Evolutionary conservation across 139 green algal species (phyloP).

Genomic region (Ettlia oleoabundans): DNA sequence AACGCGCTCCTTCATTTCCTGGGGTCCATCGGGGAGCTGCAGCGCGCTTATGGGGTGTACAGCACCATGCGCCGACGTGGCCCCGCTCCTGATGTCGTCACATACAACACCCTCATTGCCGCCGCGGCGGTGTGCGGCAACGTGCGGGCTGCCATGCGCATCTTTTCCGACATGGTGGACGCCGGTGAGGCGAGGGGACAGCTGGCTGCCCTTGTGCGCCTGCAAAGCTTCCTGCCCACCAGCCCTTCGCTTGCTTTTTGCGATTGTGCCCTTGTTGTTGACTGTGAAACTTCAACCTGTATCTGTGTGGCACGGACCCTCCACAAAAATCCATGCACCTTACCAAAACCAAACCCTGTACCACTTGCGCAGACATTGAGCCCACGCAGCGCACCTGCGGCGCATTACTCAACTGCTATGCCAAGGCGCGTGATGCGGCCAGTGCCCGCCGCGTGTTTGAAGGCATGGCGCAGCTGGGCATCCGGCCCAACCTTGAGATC

Average conservation of each 20-base stretch:
- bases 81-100: constrained; percentile 57
- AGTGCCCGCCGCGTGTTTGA: constrained; percentile 34
- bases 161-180: constrained; percentile 42
- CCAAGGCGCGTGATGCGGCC: constrained; percentile 42
- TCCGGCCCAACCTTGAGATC: constrained; percentile 18
- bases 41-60: constrained; percentile 46
- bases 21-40: constrained; percentile 26
- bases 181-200: neutral
- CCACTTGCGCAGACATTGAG: constrained; percentile 15
- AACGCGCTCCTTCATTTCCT: constrained; percentile 62
- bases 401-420: constrained; percentile 63
- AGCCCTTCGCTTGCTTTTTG: too few relatives aligned
- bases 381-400: constrained; percentile 52
- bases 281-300: too few relatives aligned
- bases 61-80: constrained; percentile 44
- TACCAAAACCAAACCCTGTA: too few relatives aligned
- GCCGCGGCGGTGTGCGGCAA: constrained; percentile 40
- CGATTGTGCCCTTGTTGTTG: too few relatives aligned
- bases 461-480: constrained; percentile 1
- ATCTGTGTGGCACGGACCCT: too few relatives aligned
- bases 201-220: neutral
- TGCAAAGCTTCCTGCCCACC: neutral
- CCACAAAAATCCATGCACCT: too few relatives aligned
- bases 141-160: constrained; percentile 20
- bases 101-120: constrained; percentile 59